Base-by-base conservation (phyloP, 2,329 filamentous ascomycete species). In the Fusarium pseudonygamai region DNA sequence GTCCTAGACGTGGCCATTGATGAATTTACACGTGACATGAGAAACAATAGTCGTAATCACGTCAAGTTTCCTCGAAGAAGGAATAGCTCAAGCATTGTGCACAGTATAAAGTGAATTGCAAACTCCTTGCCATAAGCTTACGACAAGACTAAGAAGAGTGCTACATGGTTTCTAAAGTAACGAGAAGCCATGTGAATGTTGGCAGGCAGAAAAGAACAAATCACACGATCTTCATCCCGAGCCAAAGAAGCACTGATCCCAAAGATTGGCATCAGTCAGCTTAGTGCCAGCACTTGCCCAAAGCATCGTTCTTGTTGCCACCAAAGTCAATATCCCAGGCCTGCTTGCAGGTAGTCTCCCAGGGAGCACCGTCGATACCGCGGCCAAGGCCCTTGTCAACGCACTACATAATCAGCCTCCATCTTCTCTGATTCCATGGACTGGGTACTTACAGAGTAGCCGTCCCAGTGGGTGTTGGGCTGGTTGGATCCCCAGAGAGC, bases 231-330 rank as follows among this genome's bases (percentile, higher is more conserved):
- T 34, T 30, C 34, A 36, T 28, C 20, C 12, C 32, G 22, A 26
- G 20, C 32, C 26, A 15, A 26, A 20, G 4, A 26, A 36, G 30
- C 7, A 26, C 22, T 20, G 56, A 50, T 50, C 12, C 42, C 32
- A 50, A n/a, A 30, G 6, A 18, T 4, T 50, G 42, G 24, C 8
- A 50, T 58, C 32, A 50, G 56, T 47, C 24, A 28, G 7, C 22
- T 43, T 71, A 71, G 59, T 72, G 69, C 69, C 69, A 72, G 69
- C 69, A 72, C 10, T 68, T 60, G 6, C 69, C 69, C n/a, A 13
- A 16, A n/a, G 34, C 67, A 30, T 68, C 52, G 5, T 58, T 6
- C 12, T 14, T 30, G 58, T 71, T 68, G 28, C 69, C 69, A 0
- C 69, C 69, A 52, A 37, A 71, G 63, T 53, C 50, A 45, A 72